Evolutionary conservation across 371 early-diverging fungal species (phyloP).

Genomic region (Funneliformis caledonium): DNA sequence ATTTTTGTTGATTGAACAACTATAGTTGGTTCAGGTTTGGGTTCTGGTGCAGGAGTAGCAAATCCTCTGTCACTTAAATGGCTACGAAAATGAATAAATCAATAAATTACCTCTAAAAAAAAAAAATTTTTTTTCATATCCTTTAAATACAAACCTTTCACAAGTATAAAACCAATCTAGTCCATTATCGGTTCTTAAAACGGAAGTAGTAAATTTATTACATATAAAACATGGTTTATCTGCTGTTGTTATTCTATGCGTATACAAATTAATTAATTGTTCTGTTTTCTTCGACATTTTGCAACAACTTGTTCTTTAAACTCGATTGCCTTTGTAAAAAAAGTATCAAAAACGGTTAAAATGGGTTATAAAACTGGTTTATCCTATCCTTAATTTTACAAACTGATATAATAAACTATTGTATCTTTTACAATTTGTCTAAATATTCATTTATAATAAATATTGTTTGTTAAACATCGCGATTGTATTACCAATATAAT

Average conservation of each 20-base stretch:
- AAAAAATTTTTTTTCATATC: too few species aligned
- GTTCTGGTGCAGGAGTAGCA: slow-evolving; percentile 24
- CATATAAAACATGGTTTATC: slow-evolving; percentile 62
- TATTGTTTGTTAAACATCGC: too few species aligned
- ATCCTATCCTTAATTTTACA: too few species aligned
- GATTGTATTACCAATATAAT: too few species aligned
- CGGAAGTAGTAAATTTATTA: slow-evolving; percentile 54
- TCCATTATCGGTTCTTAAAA: slow-evolving; percentile 56
- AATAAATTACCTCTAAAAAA: too few species aligned
- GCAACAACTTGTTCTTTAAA: neutral
- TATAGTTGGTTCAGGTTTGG: neutral
- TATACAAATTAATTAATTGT: slow-evolving; percentile 49
- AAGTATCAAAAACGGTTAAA: too few species aligned
- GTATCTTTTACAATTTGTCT: too few species aligned
- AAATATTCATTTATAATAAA: too few species aligned
- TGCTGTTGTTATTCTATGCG: slow-evolving; percentile 50
- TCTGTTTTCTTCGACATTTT: slow-evolving; percentile 41
- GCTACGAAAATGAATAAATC: neutral
- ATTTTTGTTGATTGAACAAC: neutral
- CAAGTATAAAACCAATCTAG: slow-evolving; percentile 62
- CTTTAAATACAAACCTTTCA: slow-evolving; percentile 5
- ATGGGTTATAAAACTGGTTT: too few species aligned
- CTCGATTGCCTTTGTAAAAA: too few species aligned
- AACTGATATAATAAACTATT: too few species aligned
- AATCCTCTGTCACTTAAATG: slow-evolving; percentile 38